Evolutionary conservation across 129 eudicot genomes (phyloP), one percentile per base, ranked within the genome.

Genomic region (Scalesia atractyloides): DNA sequence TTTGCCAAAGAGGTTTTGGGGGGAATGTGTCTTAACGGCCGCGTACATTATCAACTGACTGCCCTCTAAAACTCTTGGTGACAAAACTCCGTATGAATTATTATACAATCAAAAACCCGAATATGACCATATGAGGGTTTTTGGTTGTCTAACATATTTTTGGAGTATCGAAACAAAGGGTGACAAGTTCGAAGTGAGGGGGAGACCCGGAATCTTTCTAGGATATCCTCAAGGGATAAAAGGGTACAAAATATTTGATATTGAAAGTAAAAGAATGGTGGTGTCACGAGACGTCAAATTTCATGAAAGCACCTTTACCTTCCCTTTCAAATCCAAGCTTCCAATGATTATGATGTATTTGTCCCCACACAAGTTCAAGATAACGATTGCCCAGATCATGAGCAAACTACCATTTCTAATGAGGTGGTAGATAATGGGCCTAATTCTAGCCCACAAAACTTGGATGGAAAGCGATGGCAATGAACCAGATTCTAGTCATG

Each of bases 191-290:
- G 30, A 24, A 24, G 30, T 24, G 2, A 44, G 84, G 20, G 76
- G 57, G 11, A 52, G 57, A 22, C 61, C 61, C 2, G 64, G 63
- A 0, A n/a, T 77, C 0, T 70, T 77, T 39, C 11, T 77, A 13
- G 76, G 76, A 4, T 76, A 77, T 12, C 82, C 76, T 15, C 14
- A 15, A 14, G 66, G 43, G 15, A 57, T 36, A n/a, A 77, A 77
- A 47, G 82, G 82, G 0, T 77, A 77, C 37, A 77, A 48, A 48
- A n/a, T 77, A 33, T 62, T 13, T 16, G 60, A 77, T 7, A 22
- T 77, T 1, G 24, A 19, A 8, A 43, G 24, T n/a, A 60, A 70
- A 9, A n/a, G 17, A 10, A 59, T 19, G 30, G 30, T 24, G 30
- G 30, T 24, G 30, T 24, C 30, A 24, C 30, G 30, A 24, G 30